Evolutionary conservation across 192 early-diverging fungal genomes (phyloP), one percentile per base, ranked within the genome.

Genomic region (Umbelopsis sp.): DNA sequence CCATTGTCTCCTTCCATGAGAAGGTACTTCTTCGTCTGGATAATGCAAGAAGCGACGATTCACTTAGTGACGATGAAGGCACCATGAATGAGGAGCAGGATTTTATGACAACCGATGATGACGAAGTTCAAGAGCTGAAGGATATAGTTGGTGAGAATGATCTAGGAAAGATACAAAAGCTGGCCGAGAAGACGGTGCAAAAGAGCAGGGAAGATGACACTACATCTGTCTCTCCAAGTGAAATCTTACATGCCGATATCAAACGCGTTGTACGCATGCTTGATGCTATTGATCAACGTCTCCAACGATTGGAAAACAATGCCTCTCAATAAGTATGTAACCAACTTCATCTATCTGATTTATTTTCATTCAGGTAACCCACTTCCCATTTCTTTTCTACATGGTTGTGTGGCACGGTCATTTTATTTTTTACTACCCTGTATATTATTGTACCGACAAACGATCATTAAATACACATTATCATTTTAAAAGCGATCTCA

Each of bases 1-100:
- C 52, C 8, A 31, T 70, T 38, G 52, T 70, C n/a, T 34, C 68
- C 12, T 52, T 50, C 32, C 52, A 70, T 38, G 47, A 70, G 29
- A 62, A 62, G 14, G 14, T 34, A 11, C 6, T 62, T 6, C 29
- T 62, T n/a, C 26, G 17, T 34, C 26, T 62, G 17, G 56, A 62
- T 5, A 62, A 62, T 36, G 56, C 56, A 11, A 22, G 56, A 12
- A 20, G 29, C 7, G 56, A 62, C 17, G 56, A 62, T 32, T 62
- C 56, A 0, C 34, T 62, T 26, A 62, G 56, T 62, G 56, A 62
- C 14, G 56, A 62, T 12, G 56, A 62, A 6, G 56, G 56, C 7
- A 62, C 26, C 17, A 62, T 62, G 56, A 62, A 4, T 20, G 56
- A 62, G 26, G 56, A 62, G 17, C 56, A 62, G 26, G 56, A 62